Evolutionary conservation across 1,284 basidiomycete species (phyloP).

Genomic region (Ceratobasidium sp.): DNA sequence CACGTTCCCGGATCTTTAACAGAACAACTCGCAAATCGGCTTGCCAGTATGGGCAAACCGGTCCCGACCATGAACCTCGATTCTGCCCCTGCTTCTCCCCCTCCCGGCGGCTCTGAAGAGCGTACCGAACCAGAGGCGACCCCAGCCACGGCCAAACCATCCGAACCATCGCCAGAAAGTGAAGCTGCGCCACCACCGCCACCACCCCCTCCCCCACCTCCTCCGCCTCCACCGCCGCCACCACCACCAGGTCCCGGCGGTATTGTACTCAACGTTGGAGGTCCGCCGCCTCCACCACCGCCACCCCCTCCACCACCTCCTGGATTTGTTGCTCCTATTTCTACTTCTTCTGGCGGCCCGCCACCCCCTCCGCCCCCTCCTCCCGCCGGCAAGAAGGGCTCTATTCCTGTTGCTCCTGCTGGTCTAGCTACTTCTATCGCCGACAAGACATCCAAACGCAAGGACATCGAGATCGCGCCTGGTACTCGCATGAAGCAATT

Average conservation of each 20-base stretch:
- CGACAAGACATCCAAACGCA: slow-evolving; percentile 67
- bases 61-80: slow-evolving; percentile 21
- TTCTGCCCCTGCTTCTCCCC: slow-evolving; percentile 49
- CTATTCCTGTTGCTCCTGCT: slow-evolving; percentile 49
- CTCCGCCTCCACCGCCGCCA: slow-evolving; percentile 46
- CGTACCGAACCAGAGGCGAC: slow-evolving; percentile 34
- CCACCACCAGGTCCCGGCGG: slow-evolving; percentile 49
- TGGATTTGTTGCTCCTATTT: not conserved
- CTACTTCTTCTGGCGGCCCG: slow-evolving; percentile 55
- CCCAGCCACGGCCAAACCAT: slow-evolving; percentile 45
- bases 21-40: slow-evolving; percentile 66
- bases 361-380: slow-evolving; percentile 59
- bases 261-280: slow-evolving; percentile 55
- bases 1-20: slow-evolving; percentile 62
- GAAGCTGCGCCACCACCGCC: slow-evolving; percentile 46
- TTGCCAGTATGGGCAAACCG: slow-evolving; percentile 59
- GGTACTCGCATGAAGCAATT: slow-evolving; percentile 96
- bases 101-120: slow-evolving; percentile 12
- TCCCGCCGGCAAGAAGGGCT: slow-evolving; percentile 45
- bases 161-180: not conserved
- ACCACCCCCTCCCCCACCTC: slow-evolving; percentile 53
- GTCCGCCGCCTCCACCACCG: slow-evolving; percentile 53
- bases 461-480: slow-evolving; percentile 87
- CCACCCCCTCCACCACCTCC: slow-evolving; percentile 48
- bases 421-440: slow-evolving; percentile 49